Evolutionary conservation across 192 early-diverging fungal species (phyloP).

Genomic region (Thamnidium elegans): DNA sequence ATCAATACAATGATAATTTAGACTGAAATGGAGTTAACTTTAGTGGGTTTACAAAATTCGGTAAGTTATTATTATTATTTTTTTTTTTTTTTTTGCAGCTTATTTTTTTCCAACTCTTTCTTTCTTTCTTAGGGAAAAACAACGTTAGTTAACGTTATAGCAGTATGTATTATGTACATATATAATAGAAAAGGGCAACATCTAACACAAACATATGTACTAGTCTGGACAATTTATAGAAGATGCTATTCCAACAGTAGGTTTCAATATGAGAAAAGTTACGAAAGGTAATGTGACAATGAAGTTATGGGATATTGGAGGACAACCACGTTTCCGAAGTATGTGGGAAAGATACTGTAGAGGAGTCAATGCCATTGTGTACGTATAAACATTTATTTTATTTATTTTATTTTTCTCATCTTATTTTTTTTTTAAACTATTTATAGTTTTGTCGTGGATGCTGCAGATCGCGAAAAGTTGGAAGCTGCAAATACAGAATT

Average conservation of each 20-base stretch:
- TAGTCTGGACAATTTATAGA: slow-evolving; percentile 78
- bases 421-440: slow-evolving; percentile 15
- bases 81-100: too few relatives aligned
- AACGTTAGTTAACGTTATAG: slow-evolving; percentile 83
- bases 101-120: too few relatives aligned
- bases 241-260: slow-evolving; percentile 96
- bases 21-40: slow-evolving; percentile 86
- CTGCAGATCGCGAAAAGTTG: slow-evolving; percentile 92
- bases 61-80: too few relatives aligned
- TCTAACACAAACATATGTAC: not conserved
- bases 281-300: slow-evolving; percentile 92
- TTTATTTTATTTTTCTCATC: too few relatives aligned
- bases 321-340: slow-evolving; percentile 93
- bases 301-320: slow-evolving; percentile 99
- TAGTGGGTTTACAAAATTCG: slow-evolving; percentile 78
- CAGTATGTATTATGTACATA: slow-evolving; percentile 44
- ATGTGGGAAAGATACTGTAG: slow-evolving; percentile 92
- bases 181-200: not conserved
- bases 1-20: slow-evolving; percentile 11
- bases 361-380: slow-evolving; percentile 98
- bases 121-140: slow-evolving; percentile 67
- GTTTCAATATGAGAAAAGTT: slow-evolving; percentile 98
- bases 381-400: slow-evolving; percentile 32
- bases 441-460: slow-evolving; percentile 89
- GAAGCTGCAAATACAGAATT: slow-evolving; percentile 91